A percentile compares a stretch with the other conserved stretches of the same genome.
These are phyloP conservation scores for Astrephomene gubernaculifera DNA, from an alignment of 139 green algal species.

Conservation along the genomic window DNA sequence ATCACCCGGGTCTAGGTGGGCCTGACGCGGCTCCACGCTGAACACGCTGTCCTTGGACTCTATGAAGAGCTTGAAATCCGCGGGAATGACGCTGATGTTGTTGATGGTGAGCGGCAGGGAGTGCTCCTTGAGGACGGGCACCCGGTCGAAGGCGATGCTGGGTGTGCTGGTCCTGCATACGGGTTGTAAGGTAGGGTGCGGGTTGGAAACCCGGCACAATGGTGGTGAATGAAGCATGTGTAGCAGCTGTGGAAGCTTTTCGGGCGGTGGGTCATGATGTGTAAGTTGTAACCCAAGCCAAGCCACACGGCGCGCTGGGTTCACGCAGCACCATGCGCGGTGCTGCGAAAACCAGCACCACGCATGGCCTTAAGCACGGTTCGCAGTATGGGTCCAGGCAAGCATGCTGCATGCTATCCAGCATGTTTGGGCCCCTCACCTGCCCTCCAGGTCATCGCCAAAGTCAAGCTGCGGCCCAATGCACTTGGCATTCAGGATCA, in stretches of 20 bases:
- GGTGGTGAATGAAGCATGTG: too few relatives aligned
- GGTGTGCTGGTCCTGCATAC: slow-evolving; percentile 27
- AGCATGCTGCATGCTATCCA: too few relatives aligned
- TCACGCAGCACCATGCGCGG: too few relatives aligned
- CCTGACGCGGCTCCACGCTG: slow-evolving; percentile 60
- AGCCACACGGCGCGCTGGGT: too few relatives aligned
- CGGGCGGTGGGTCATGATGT: too few relatives aligned
- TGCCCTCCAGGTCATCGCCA: slow-evolving; percentile 31
- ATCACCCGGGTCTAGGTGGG: slow-evolving; percentile 61
- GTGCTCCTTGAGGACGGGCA: slow-evolving; percentile 75
- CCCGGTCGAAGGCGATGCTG: slow-evolving; percentile 71
- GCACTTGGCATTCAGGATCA: slow-evolving; percentile 71
- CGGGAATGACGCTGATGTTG: slow-evolving; percentile 80
- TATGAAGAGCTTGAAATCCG: slow-evolving; percentile 81
- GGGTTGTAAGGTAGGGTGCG: neutral
- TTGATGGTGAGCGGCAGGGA: slow-evolving; percentile 61
- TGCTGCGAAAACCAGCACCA: too few relatives aligned
- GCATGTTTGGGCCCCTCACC: too few relatives aligned
- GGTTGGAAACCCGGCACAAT: too few relatives aligned
- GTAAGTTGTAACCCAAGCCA: too few relatives aligned
- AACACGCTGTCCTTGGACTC: slow-evolving; percentile 73
- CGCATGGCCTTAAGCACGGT: too few relatives aligned
- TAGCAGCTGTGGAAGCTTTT: too few relatives aligned
- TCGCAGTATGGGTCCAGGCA: too few relatives aligned
- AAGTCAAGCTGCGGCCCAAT: slow-evolving; percentile 76